Evolutionary conservation across 2,329 filamentous ascomycete species (phyloP), one percentile per base, ranked within the genome.

Genomic region (Didymella segeticola): DNA sequence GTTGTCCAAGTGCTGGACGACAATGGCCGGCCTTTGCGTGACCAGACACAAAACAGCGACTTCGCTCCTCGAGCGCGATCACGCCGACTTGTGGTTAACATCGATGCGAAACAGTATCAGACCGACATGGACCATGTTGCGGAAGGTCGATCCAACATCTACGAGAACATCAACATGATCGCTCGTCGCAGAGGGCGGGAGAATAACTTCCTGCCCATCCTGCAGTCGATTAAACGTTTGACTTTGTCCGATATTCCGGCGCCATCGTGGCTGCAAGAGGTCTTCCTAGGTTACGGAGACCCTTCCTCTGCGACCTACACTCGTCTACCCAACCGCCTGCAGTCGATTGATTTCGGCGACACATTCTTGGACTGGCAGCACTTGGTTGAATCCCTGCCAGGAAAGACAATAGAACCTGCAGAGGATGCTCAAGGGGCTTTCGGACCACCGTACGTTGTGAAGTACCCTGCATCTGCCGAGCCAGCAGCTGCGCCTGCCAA

Each of bases 301-400:
- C 93, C 95, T 53, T 85, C 91, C 25, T 88, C 90, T 53, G 95
- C 95, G 27, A 89, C 86, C 19, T 96, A 96, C 77, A 91, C 90
- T 59, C 88, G 91, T 43, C 78, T 99, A 14, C 78, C 89, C 1
- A 95, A 91, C 71, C 84, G 87, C 53, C 81, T 96, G 59, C 86
- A 86, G 66, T 90, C 84, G 49, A 80, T 99, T 47, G 92, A 99
- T 73, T 97, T 92, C 71, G 84, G 92, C 49, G 96, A 99, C 71
- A 98, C 95, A 0, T 97, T 99, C 72, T 76, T 98, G 54, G 87
- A 97, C 76, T 98, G 93, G 93, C 87, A 96, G 65, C 96, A 99
- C 79, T 81, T 99, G 29, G 83, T 93, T 36, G 91, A 95, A 73
- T 95, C 91, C 69, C 83, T 96, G 57, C 90, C 92, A n/a, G 91